Conservation (phyloP, 805 yeast genomes). For the Candida anglica region DNA sequence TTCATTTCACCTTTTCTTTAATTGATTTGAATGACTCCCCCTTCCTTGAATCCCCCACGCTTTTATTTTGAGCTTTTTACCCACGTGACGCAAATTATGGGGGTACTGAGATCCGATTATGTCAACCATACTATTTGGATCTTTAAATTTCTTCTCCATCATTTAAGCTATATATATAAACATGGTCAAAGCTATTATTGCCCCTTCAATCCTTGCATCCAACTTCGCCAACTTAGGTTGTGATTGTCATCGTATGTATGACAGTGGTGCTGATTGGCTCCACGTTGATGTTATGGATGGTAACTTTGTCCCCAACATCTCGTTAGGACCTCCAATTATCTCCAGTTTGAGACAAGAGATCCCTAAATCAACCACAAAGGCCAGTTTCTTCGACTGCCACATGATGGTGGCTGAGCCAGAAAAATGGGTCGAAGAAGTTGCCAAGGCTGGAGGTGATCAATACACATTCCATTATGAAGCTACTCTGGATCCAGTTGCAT, state of each 20-base stretch:
- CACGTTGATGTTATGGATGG: conserved; percentile 99
- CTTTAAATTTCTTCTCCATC: too few relatives aligned
- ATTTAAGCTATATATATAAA: too few relatives aligned
- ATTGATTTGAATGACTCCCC: too few relatives aligned
- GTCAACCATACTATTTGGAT: too few relatives aligned
- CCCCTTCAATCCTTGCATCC: conserved; percentile 91
- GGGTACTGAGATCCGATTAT: too few relatives aligned
- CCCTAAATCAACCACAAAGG: conserved; percentile 56
- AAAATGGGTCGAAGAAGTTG: conserved; percentile 90
- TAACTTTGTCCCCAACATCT: conserved; percentile 94
- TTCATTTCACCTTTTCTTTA: too few relatives aligned
- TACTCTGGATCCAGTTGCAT: conserved; percentile 68
- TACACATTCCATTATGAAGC: conserved; percentile 96
- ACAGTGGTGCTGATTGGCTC: conserved; percentile 90
- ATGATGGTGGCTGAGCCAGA: conserved; percentile 96
- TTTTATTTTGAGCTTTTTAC: too few relatives aligned
- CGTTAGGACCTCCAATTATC: conserved; percentile 90
- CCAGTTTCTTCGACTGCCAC: conserved; percentile 83
- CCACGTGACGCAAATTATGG: too few relatives aligned
- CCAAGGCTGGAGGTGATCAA: conserved; percentile 91
- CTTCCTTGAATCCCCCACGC: too few relatives aligned
- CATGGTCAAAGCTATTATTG: conserved; percentile 81
- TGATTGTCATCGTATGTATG: conserved; percentile 77
- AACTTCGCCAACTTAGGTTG: conserved; percentile 88
- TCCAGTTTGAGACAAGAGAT: conserved; percentile 69